Conservation (phyloP, 2,329 filamentous ascomycete genomes). For the Colletotrichum chlorophyti region DNA sequence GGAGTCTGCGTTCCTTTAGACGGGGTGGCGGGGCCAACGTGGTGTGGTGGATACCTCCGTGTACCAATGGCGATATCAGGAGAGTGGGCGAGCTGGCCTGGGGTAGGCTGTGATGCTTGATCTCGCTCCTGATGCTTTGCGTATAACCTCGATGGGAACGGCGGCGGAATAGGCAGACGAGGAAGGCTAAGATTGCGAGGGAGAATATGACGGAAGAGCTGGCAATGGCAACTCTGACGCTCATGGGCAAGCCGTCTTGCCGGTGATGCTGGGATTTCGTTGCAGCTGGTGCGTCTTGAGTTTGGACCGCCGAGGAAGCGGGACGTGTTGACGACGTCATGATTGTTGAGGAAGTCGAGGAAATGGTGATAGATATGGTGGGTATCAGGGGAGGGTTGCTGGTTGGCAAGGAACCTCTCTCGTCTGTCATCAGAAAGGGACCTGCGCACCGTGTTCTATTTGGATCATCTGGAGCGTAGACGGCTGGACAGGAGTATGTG, state of each 20-base stretch:
- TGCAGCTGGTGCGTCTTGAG: neutral
- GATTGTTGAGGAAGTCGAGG: neutral
- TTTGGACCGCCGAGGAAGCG: neutral
- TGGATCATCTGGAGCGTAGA: neutral
- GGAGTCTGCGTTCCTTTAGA: slow-evolving; percentile 53
- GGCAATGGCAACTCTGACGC: slow-evolving; percentile 53
- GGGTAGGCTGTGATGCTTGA: slow-evolving; percentile 30
- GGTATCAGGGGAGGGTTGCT: neutral
- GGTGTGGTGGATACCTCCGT: slow-evolving; percentile 33
- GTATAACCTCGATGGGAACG: slow-evolving; percentile 33
- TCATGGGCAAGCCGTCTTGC: slow-evolving; percentile 39
- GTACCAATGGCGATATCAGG: slow-evolving; percentile 45
- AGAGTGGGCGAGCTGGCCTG: slow-evolving; percentile 47
- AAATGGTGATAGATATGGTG: neutral
- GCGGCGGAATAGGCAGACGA: slow-evolving; percentile 45
- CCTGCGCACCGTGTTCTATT: neutral
- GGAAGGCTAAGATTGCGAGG: slow-evolving; percentile 43
- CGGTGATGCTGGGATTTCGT: neutral
- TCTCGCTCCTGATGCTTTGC: slow-evolving; percentile 27
- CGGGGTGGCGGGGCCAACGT: slow-evolving; percentile 54
- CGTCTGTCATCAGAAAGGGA: slow-evolving; percentile 9
- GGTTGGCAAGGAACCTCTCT: neutral
- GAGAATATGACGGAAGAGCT: slow-evolving; percentile 48
- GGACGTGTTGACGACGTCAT: neutral
- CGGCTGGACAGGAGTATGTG: slow-evolving; percentile 36